Conservation (phyloP, 352 stramenopile species). For the Globisporangium lucens region DNA sequence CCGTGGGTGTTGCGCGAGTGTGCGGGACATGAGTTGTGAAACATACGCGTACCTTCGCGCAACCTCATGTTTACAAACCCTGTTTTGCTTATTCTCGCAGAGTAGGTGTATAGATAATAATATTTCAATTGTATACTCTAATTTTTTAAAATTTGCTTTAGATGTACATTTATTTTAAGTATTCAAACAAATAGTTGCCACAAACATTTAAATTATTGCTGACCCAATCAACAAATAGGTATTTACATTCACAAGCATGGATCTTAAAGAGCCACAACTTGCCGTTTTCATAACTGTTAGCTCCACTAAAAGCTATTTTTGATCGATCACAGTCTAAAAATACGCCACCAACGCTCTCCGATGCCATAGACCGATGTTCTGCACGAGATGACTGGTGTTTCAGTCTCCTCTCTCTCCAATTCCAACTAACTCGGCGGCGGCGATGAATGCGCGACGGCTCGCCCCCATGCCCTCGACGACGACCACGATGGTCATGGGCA, state of each 20-base stretch:
- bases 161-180: too few relatives aligned
- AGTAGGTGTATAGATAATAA: not conserved
- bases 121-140: not conserved
- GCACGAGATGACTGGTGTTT: not conserved
- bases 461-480: constrained; percentile 10
- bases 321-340: too few relatives aligned
- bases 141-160: too few relatives aligned
- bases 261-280: too few relatives aligned
- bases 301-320: too few relatives aligned
- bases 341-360: too few relatives aligned
- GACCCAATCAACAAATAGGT: too few relatives aligned
- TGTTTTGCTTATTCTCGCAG: not conserved
- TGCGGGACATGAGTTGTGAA: not conserved
- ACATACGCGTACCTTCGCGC: not conserved
- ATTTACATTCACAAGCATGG: too few relatives aligned
- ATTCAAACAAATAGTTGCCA: too few relatives aligned
- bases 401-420: not conserved
- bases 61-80: not conserved
- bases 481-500: constrained; percentile 10
- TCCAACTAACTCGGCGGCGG: not conserved
- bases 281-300: too few relatives aligned
- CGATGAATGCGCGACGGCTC: not conserved
- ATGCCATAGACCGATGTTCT: too few relatives aligned
- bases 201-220: too few relatives aligned
- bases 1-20: not conserved